phyloP scores from a whole-genome alignment of 1,284 basidiomycete species.

The Anthracocystis panici-leucophaei region DNA sequence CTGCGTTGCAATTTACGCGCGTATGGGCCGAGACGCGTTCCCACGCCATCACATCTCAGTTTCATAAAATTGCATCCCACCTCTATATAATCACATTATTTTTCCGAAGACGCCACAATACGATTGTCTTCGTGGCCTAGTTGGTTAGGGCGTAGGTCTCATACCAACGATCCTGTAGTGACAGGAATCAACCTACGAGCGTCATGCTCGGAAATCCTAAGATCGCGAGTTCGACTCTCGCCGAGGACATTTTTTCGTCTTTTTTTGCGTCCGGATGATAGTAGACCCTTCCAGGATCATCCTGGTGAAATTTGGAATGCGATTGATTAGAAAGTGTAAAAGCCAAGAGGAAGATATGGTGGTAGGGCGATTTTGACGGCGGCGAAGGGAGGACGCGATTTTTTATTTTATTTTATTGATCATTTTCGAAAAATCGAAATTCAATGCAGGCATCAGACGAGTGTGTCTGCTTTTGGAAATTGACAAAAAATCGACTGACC shows the following conservation, averaged over 20 bases:
- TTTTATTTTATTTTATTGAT: too few relatives aligned
- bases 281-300: not conserved
- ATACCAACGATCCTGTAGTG: conserved; percentile 44
- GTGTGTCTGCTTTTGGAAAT: too few relatives aligned
- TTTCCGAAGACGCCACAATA: too few relatives aligned
- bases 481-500: too few relatives aligned
- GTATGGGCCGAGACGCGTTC: too few relatives aligned
- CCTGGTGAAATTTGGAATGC: not conserved
- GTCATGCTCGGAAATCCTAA: conserved; percentile 39
- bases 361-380: not conserved
- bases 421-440: not conserved
- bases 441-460: not conserved
- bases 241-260: conserved; percentile 32
- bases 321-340: not conserved
- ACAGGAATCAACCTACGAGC: conserved; percentile 40
- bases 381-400: not conserved
- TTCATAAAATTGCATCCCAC: too few relatives aligned
- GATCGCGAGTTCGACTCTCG: conserved; percentile 56
- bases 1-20: not conserved
- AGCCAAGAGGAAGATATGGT: not conserved
- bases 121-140: conserved; percentile 44
- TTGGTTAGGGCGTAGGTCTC: conserved; percentile 56
- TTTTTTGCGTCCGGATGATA: not conserved
- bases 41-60: too few relatives aligned
- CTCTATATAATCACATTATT: not conserved